These are phyloP conservation scores for Dioscorea dumetorum DNA, from an alignment of 106 monocot genomes.

Conservation along the genomic window DNA sequence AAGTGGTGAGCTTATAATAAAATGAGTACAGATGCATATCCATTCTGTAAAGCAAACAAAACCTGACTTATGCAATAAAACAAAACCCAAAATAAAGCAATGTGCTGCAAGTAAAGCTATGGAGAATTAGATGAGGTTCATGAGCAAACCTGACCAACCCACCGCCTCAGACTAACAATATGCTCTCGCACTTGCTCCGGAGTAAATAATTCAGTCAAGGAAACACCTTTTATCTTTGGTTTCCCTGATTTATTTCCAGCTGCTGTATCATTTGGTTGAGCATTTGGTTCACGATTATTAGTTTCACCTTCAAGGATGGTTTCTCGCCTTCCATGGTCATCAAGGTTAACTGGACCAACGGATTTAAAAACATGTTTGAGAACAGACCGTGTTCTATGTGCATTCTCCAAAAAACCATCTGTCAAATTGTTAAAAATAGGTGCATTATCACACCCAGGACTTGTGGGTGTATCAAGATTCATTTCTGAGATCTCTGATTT, in stretches of 20 bases:
- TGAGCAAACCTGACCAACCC: slow-evolving; percentile 91
- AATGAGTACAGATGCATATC: no score
- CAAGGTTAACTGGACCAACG: slow-evolving; percentile 19
- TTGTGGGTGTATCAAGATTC: no score
- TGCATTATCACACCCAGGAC: no score
- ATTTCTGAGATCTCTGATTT: no score
- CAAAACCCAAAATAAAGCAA: no score
- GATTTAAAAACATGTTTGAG: slow-evolving; percentile 12
- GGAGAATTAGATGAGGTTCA: background rate
- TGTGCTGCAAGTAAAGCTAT: no score
- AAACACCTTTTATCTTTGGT: slow-evolving; percentile 99
- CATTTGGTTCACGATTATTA: slow-evolving; percentile 47
- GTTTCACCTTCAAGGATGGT: slow-evolving; percentile 36
- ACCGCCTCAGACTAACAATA: slow-evolving; percentile 71
- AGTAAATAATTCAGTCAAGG: slow-evolving; percentile 89
- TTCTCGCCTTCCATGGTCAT: slow-evolving; percentile 43
- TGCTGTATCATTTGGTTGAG: slow-evolving; percentile 30
- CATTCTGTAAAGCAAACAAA: no score
- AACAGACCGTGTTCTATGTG: no score
- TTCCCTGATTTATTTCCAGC: slow-evolving; percentile 83
- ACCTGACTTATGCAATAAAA: no score
- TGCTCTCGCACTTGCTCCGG: slow-evolving; percentile 94
- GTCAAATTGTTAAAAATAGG: no score
- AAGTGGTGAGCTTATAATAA: no score
- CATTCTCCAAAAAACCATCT: no score